Evolutionary conservation across 371 early-diverging fungal genomes (phyloP).

Genomic region (Fennellomyces sp.): DNA sequence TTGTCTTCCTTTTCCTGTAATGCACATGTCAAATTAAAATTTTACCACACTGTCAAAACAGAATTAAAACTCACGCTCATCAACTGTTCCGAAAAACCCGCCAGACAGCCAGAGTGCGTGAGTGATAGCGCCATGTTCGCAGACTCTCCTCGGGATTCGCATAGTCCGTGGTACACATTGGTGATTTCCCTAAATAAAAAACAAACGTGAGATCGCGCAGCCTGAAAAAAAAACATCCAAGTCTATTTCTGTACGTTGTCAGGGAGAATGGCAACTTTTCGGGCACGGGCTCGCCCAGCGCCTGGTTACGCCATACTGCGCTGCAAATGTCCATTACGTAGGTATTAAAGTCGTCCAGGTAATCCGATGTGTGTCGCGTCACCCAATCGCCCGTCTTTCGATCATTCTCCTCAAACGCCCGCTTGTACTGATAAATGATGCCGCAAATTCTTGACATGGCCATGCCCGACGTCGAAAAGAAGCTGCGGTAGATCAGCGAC

Average conservation of each 20-base stretch:
- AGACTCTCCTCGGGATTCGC: conserved; percentile 34
- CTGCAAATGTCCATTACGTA: conserved; percentile 63
- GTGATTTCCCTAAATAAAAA: conserved; percentile 28
- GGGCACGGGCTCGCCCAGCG: conserved; percentile 37
- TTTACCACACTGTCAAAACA: not conserved
- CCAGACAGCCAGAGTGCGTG: conserved; percentile 47
- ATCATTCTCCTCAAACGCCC: conserved; percentile 44
- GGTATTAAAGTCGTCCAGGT: conserved; percentile 58
- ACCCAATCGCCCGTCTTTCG: conserved; percentile 26
- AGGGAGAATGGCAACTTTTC: conserved; percentile 46
- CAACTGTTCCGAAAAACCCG: conserved; percentile 51
- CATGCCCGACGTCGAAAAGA: conserved; percentile 56
- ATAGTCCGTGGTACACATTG: conserved; percentile 24
- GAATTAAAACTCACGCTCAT: conserved; percentile 21
- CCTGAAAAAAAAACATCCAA: not conserved
- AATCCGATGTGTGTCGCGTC: conserved; percentile 41
- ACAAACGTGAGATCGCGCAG: not conserved
- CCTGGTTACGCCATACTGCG: conserved; percentile 54
- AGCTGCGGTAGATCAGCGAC: conserved; percentile 51
- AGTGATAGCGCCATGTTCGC: conserved; percentile 41
- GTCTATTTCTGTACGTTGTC: conserved; percentile 38
- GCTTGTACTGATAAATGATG: conserved; percentile 51
- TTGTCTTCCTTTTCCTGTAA: conserved; percentile 16
- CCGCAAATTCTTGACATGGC: conserved; percentile 59
- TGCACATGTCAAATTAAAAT: conserved; percentile 1